Percentiles rank a stretch among this genome's conserved stretches.
Conservation (phyloP, 2,329 filamentous ascomycete genomes). For the Pestalotiopsis sp. region DNA sequence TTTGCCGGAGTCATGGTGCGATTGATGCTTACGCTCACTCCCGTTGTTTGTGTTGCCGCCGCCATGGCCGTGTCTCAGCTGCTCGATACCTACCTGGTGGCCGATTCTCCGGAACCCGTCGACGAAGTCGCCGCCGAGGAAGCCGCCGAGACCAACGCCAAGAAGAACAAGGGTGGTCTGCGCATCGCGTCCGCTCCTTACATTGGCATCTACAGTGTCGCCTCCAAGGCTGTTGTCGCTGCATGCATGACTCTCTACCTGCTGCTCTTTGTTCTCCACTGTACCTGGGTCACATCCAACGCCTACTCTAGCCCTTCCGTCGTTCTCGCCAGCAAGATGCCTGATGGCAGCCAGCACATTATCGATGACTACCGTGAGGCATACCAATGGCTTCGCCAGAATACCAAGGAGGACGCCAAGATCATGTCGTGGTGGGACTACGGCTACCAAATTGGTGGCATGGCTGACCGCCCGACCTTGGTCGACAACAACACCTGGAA, state of each 20-base stretch:
- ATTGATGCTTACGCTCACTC: conserved; percentile 95
- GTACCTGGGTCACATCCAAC: conserved; percentile 99
- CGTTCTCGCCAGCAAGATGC: conserved; percentile 87
- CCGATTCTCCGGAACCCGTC: conserved; percentile 61
- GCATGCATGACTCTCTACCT: conserved; percentile 77
- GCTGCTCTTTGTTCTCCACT: conserved; percentile 92
- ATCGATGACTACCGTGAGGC: conserved; percentile 99
- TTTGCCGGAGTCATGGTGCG: conserved; percentile 99
- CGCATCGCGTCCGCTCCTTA: conserved; percentile 72
- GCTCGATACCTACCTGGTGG: conserved; percentile 80
- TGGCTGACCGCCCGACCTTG: conserved; percentile 95
- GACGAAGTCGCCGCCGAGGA: conserved; percentile 44
- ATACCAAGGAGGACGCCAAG: conserved; percentile 92
- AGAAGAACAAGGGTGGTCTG: conserved; percentile 60
- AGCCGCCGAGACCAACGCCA: conserved; percentile 53
- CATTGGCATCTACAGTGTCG: conserved; percentile 79
- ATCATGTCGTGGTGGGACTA: conserved; percentile 99
- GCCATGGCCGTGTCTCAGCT: conserved; percentile 87
- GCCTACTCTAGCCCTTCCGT: conserved; percentile 98
- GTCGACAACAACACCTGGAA: conserved; percentile 99
- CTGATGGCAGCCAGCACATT: conserved; percentile 95
- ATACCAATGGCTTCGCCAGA: conserved; percentile 99
- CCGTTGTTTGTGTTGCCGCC: conserved; percentile 92
- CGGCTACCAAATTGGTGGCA: conserved; percentile 98
- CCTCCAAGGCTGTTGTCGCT: conserved; percentile 81